phyloP scores from a whole-genome alignment of 768 basidiomycete genomes.

The Scleroderma citrinum region DNA sequence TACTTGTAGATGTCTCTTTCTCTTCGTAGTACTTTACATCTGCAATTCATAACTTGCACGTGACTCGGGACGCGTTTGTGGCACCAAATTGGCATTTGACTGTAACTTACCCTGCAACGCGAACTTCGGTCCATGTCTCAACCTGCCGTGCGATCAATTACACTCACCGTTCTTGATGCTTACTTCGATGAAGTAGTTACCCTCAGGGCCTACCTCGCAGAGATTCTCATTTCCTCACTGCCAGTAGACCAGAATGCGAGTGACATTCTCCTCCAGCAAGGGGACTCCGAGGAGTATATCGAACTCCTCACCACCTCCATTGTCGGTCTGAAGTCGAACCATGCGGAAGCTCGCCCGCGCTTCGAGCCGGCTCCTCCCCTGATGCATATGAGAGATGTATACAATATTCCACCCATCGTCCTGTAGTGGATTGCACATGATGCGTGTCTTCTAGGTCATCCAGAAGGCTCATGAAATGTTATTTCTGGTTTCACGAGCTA shows the following conservation, averaged over 20 bases:
- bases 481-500: conserved; percentile 33
- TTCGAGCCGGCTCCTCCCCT: conserved; percentile 34
- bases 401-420: conserved; percentile 8
- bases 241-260: conserved; percentile 10
- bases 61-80: conserved; percentile 7
- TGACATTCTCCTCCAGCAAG: neutral
- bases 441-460: conserved; percentile 40
- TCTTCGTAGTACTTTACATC: conserved; percentile 6
- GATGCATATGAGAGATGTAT: conserved; percentile 51
- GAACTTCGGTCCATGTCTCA: neutral
- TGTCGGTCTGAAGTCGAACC: conserved; percentile 34
- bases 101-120: neutral
- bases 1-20: conserved; percentile 51
- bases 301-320: conserved; percentile 41
- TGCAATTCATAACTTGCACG: neutral
- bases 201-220: conserved; percentile 35
- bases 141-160: conserved; percentile 8
- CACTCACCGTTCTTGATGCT: conserved; percentile 32
- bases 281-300: conserved; percentile 26
- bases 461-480: conserved; percentile 55
- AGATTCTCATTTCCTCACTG: conserved; percentile 27
- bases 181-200: conserved; percentile 40
- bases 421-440: too few species aligned
- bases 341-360: conserved; percentile 12
- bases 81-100: neutral